Base-by-base conservation (phyloP, 805 yeast genomes). In the Pichia scutulata region DNA sequence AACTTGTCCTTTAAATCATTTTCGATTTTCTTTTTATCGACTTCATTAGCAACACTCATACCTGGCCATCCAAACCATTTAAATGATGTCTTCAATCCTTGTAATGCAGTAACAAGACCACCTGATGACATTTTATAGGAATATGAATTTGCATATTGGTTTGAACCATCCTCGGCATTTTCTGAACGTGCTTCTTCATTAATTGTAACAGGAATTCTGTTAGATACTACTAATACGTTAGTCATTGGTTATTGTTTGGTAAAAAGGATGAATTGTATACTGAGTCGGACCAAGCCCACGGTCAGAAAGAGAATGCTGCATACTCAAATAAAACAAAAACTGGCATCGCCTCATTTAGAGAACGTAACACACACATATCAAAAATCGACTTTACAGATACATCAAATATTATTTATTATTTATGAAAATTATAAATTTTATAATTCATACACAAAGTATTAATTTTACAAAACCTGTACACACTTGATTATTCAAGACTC, bases 41-140 rank as follows among this genome's bases (percentile, higher is more conserved):
- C 51, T 42, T 74, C 75, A 24, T 76, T 86, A 1, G 95, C 95
- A 5, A 93, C 77, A 58, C 89, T 96, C 62, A 89, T 69, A 12
- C 92, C 95, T 2, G 98, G 96, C 99, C 99, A 93, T 16, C 99
- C 99, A 61, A 87, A 82, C 99, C 99, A 93, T 64, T 89, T 93
- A 69, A 89, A 89, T 45, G 85, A 83, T 61, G 86, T 86, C 66
- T 88, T 88, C 48, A 93, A 71, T 1, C 98, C 98, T 62, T 90
- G 95, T 41, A 93, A 72, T 0, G 97, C 99, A 1, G 97, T 89
- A 23, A 95, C 99, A 45, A 93, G 77, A 2, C 99, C 99, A 25
- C 99, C 99, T 2, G 96, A 86, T 28, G 97, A 89, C 97, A 93
- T 88, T 45, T 82, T 70, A 66, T 92, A 93, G 52, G 81, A 81